Base-by-base conservation (phyloP, 148 eudicot genomes). In the Rhododendron henanense region DNA sequence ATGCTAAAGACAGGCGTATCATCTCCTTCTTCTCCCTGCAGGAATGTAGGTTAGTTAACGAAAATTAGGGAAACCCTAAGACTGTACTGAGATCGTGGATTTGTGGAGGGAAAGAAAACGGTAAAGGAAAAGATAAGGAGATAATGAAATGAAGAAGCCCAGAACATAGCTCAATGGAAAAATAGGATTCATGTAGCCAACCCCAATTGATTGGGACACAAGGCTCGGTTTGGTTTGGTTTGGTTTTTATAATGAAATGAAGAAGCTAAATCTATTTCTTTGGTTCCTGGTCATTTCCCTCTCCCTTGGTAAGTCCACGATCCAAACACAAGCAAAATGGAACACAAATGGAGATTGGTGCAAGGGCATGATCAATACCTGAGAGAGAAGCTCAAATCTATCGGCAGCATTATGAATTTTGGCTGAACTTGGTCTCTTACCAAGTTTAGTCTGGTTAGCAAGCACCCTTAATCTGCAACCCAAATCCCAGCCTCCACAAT, bases 401-500 rank as follows among this genome's bases (percentile, higher is more conserved):
- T 88, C 88, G 14, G 84, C 87, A 74, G 50, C 86, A 28, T 37
- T 78, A 31, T 61, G 82, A 37, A 84, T 71, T 47, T 81, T 86
- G 57, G 87, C 85, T 85, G 90, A 88, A 53, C 31, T 85, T 61
- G 73, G 63, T 85, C 85, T 85, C 50, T 80, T 85, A 77, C 84
- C 59, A 74, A 39, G 28, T 76, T 91, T 89, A 11, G 74, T 86
- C 81, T 75, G 85, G 87, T 86, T 89, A 55, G 91, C 84, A 79
- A 92, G 91, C 83, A 94, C 87, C 83, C 88, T 88, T 81, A 94
- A 39, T 86, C 89, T 91, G 90, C 99, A 96, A 87, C 99, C 99
- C 82, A 96, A 50, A 94, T 96, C 99, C 99, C 99, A 96, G 41
- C 99, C 99, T 76, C 99, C 98, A 85, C 99, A 96, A 85, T 96